Conservation (phyloP, 805 yeast genomes). For the Naumovozyma baii region DNA sequence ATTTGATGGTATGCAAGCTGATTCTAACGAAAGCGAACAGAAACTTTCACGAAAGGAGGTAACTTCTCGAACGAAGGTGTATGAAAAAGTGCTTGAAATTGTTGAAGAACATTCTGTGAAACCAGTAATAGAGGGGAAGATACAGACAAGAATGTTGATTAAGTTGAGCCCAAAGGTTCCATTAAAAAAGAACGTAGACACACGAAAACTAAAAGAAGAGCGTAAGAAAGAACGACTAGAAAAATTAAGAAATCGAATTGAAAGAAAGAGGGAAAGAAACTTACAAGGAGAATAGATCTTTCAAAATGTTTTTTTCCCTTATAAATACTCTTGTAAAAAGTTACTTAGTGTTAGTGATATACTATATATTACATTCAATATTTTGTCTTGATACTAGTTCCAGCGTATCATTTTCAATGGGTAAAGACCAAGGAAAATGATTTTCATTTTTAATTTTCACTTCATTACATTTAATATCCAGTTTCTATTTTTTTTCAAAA, state of each 20-base stretch:
- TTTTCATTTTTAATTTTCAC: too few species aligned
- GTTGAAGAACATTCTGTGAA: constrained; percentile 19
- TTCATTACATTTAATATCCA: too few species aligned
- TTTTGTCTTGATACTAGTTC: constrained; percentile 15
- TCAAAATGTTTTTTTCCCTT: too few species aligned
- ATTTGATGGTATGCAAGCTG: constrained; percentile 12
- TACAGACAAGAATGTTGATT: constrained; percentile 23
- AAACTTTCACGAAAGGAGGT: constrained; percentile 27
- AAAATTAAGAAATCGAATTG: constrained; percentile 22
- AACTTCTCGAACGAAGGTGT: constrained; percentile 28
- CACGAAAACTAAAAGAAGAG: constrained; percentile 25
- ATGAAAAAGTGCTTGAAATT: constrained; percentile 23
- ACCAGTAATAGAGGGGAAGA: constrained; percentile 25
- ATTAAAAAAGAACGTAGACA: constrained; percentile 19
- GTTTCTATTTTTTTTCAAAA: constrained; percentile 21
- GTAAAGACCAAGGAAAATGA: constrained; percentile 43
- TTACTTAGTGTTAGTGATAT: constrained; percentile 16
- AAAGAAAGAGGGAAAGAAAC: constrained; percentile 13
- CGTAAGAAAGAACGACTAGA: constrained; percentile 31
- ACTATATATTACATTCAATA: constrained; percentile 10
- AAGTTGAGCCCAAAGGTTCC: constrained; percentile 20
- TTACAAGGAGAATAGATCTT: not conserved
- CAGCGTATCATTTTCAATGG: constrained; percentile 34
- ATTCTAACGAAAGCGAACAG: constrained; percentile 4
- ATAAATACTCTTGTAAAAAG: constrained; percentile 18